These are phyloP conservation scores for Candolleomyces eurysporus DNA, from an alignment of 768 basidiomycete genomes.

Conservation along the genomic window DNA sequence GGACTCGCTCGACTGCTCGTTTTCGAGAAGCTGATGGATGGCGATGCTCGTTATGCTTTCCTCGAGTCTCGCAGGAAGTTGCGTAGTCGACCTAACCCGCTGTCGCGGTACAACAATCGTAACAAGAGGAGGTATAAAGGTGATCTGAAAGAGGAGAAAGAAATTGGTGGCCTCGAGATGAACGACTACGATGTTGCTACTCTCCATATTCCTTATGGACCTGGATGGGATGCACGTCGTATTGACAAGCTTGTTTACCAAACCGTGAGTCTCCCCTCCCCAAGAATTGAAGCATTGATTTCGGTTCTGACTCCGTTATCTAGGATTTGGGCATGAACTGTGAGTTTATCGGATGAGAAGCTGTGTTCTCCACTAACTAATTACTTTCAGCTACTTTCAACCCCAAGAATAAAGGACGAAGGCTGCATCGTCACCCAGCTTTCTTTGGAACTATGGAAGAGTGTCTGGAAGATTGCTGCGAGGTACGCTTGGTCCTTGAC, in stretches of 20 bases:
- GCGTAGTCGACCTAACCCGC: conserved; percentile 44
- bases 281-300: neutral
- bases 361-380: neutral
- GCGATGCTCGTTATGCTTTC: conserved; percentile 43
- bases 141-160: conserved; percentile 48
- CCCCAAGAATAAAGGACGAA: conserved; percentile 58
- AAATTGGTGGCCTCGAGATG: conserved; percentile 46
- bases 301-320: neutral
- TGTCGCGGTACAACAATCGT: conserved; percentile 24
- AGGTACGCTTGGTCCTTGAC: conserved; percentile 29
- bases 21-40: conserved; percentile 52
- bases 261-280: conserved; percentile 40
- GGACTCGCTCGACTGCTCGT: conserved; percentile 63
- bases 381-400: conserved; percentile 50
- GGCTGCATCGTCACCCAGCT: conserved; percentile 61
- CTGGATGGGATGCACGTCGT: conserved; percentile 53
- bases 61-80: conserved; percentile 46
- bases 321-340: conserved; percentile 61
- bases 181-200: conserved; percentile 55
- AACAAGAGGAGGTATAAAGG: conserved; percentile 46
- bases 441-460: conserved; percentile 61
- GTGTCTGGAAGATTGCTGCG: conserved; percentile 61
- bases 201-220: conserved; percentile 61
- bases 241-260: conserved; percentile 58
- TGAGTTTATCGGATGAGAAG: conserved; percentile 18